phyloP scores from a whole-genome alignment of 306 rosid species.

The Quercus glauca region DNA sequence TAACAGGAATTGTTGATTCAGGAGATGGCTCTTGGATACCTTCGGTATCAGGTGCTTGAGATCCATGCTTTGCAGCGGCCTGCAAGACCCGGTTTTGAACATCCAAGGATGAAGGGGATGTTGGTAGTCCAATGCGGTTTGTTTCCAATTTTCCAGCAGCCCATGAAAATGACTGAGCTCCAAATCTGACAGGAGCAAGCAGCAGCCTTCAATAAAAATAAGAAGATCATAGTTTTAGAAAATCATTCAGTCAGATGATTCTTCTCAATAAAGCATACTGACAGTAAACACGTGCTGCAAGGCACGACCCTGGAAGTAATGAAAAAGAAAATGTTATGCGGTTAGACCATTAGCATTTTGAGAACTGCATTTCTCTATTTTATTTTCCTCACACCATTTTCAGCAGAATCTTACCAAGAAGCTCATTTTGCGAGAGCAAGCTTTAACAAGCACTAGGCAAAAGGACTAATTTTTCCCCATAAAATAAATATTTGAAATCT shows the following conservation, averaged over 20 bases:
- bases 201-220: slow-evolving; percentile 48
- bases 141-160: slow-evolving; percentile 86
- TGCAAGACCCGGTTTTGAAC: slow-evolving; percentile 89
- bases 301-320: too few species aligned
- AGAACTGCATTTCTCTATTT: not conserved
- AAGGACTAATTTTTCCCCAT: not conserved
- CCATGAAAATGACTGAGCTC: slow-evolving; percentile 78
- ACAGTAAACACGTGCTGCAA: not conserved
- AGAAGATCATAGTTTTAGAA: slow-evolving; percentile 16
- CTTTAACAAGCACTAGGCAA: not conserved
- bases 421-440: not conserved
- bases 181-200: slow-evolving; percentile 65
- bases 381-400: not conserved
- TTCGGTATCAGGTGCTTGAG: slow-evolving; percentile 74
- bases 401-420: not conserved
- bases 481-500: not conserved
- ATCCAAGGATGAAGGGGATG: slow-evolving; percentile 87
- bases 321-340: too few species aligned
- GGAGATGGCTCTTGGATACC: slow-evolving; percentile 51
- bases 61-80: slow-evolving; percentile 96
- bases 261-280: not conserved
- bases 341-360: not conserved
- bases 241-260: not conserved
- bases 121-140: slow-evolving; percentile 74
- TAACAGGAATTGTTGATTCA: slow-evolving; percentile 42